A percentile compares a stretch with the other conserved stretches of the same genome.
Evolutionary conservation across 2,329 filamentous ascomycete species (phyloP).

Genomic region (Aspergillus pseudoviridinutans): DNA sequence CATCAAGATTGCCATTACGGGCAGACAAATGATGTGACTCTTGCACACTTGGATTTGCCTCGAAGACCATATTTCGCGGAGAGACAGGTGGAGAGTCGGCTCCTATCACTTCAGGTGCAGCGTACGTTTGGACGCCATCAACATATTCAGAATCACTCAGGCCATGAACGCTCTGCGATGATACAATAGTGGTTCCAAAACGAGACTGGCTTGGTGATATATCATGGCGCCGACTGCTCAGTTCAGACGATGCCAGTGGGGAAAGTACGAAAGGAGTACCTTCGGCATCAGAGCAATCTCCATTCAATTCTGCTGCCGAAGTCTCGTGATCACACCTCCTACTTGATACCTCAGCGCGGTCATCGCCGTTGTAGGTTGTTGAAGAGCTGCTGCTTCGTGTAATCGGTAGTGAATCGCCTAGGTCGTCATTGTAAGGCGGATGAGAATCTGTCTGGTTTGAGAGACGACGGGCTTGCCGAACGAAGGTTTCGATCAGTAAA

Average conservation of each 20-base stretch:
- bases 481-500: conserved; percentile 41
- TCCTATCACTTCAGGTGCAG: background rate
- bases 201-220: background rate
- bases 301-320: conserved; percentile 3
- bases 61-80: conserved; percentile 1
- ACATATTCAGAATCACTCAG: background rate
- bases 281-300: conserved; percentile 20
- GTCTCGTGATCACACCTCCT: conserved; percentile 7
- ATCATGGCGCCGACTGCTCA: conserved; percentile 7
- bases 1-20: conserved; percentile 12
- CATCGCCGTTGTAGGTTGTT: conserved; percentile 12
- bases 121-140: background rate
- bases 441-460: conserved; percentile 23
- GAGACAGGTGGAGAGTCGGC: background rate
- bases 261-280: conserved; percentile 18
- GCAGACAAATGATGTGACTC: background rate
- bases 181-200: background rate
- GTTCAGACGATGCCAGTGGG: conserved; percentile 11
- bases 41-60: background rate
- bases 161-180: background rate
- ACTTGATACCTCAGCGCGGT: conserved; percentile 8
- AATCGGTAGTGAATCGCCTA: conserved; percentile 19
- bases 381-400: conserved; percentile 19
- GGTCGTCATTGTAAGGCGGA: conserved; percentile 21
- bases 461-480: conserved; percentile 41